phyloP scores from a whole-genome alignment of 108 stramenopile species.

The Halocafeteria seosinensis region DNA sequence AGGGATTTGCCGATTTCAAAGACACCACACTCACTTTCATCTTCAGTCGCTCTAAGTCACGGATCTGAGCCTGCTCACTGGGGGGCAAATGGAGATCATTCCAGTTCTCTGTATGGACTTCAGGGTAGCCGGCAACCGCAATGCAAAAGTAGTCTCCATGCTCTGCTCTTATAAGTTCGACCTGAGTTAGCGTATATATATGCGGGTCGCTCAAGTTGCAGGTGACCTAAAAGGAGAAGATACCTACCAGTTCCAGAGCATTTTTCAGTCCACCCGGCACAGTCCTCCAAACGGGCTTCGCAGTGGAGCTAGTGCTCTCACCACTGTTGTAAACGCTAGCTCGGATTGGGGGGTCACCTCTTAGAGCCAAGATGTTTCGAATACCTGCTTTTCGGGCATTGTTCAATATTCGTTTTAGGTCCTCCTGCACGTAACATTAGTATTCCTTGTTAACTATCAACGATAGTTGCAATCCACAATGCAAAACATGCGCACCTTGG shows the following conservation, averaged over 20 bases:
- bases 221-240: too few species aligned
- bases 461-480: too few species aligned
- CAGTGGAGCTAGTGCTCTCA: too few species aligned
- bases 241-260: constrained; percentile 17
- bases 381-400: constrained; percentile 37
- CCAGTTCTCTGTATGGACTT: constrained; percentile 62
- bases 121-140: constrained; percentile 82
- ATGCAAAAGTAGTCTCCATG: constrained; percentile 83
- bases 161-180: constrained; percentile 54
- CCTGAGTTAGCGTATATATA: too few species aligned
- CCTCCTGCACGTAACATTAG: too few species aligned
- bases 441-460: too few species aligned
- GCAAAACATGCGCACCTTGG: too few species aligned
- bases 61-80: constrained; percentile 19
- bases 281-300: too few species aligned
- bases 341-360: constrained; percentile 89
- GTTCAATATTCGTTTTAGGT: constrained; percentile 16
- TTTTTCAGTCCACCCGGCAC: constrained; percentile 67
- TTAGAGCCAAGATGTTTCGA: constrained; percentile 88
- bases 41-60: constrained; percentile 66
- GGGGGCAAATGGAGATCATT: constrained; percentile 7
- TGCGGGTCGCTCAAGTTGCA: too few species aligned
- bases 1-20: too few species aligned
- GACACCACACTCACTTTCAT: too few species aligned
- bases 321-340: too few species aligned